phyloP scores from a whole-genome alignment of 441 rosid species.

The Sinapis alba region DNA sequence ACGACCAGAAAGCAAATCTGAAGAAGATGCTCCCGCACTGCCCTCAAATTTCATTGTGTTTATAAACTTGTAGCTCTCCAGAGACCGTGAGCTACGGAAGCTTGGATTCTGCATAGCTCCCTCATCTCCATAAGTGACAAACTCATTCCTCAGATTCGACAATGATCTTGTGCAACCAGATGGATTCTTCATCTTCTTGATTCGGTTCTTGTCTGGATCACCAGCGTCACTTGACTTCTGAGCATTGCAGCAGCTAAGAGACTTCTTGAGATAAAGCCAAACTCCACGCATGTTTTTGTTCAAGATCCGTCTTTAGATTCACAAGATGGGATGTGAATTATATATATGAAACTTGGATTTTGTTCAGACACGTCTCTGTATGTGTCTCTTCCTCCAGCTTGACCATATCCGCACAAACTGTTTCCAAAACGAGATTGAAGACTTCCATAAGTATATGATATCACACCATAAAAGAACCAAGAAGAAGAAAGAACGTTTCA shows the following conservation, averaged over 20 bases:
- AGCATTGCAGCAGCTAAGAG: constrained; percentile 56
- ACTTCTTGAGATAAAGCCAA: constrained; percentile 58
- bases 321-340: constrained; percentile 7
- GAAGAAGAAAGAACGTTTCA: background rate
- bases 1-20: constrained; percentile 21
- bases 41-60: constrained; percentile 11
- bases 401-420: constrained; percentile 26
- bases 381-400: constrained; percentile 9
- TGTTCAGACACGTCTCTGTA: constrained; percentile 12
- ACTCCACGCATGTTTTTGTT: constrained; percentile 47
- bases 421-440: constrained; percentile 24
- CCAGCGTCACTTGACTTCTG: constrained; percentile 46
- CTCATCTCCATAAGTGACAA: constrained; percentile 40
- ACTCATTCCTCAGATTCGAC: constrained; percentile 48
- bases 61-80: constrained; percentile 30
- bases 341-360: constrained; percentile 7
- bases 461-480: constrained; percentile 17
- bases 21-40: constrained; percentile 23
- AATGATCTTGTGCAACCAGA: constrained; percentile 50
- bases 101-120: constrained; percentile 45
- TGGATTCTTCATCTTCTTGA: constrained; percentile 29
- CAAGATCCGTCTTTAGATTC: constrained; percentile 26
- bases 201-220: constrained; percentile 41
- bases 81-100: constrained; percentile 53
- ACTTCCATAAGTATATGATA: constrained; percentile 31